phyloP scores from a whole-genome alignment of 371 early-diverging fungal genomes.

The Smittium mucronatum region DNA sequence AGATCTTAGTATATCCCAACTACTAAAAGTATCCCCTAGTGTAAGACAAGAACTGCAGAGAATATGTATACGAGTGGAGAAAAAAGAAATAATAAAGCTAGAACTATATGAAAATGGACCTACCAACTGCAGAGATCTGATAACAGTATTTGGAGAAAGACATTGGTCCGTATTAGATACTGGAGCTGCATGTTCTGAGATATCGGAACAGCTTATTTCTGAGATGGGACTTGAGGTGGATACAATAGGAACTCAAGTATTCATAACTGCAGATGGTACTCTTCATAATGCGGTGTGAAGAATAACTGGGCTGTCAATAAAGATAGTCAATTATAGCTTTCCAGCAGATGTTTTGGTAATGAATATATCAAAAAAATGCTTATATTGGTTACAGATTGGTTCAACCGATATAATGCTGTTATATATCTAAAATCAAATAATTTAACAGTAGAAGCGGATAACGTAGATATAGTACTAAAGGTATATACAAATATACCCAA shows the following conservation, averaged over 20 bases:
- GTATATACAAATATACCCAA: neutral
- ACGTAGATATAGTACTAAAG: conserved; percentile 5
- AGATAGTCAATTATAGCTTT: conserved; percentile 2
- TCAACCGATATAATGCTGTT: conserved; percentile 4
- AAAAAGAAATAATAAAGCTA: neutral
- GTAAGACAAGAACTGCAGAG: neutral
- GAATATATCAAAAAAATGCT: neutral
- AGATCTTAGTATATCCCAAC: neutral
- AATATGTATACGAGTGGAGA: conserved; percentile 3
- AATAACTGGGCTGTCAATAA: neutral
- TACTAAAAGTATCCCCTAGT: conserved; percentile 1
- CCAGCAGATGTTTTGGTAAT: conserved; percentile 2
- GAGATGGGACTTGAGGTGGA: conserved; percentile 1
- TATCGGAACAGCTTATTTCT: neutral
- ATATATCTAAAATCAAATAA: neutral
- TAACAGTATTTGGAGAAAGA: neutral
- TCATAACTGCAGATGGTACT: conserved; percentile 1
- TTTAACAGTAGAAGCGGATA: neutral
- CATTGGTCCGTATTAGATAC: conserved; percentile 5
- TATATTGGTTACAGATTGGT: conserved; percentile 2
- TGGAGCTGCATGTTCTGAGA: conserved; percentile 1
- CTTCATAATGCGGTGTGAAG: neutral
- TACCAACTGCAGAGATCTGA: neutral
- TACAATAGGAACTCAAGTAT: neutral
- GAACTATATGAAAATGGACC: neutral